Evolutionary conservation across 139 green algal species (phyloP).

Genomic region (Ostreobium quekettii): DNA sequence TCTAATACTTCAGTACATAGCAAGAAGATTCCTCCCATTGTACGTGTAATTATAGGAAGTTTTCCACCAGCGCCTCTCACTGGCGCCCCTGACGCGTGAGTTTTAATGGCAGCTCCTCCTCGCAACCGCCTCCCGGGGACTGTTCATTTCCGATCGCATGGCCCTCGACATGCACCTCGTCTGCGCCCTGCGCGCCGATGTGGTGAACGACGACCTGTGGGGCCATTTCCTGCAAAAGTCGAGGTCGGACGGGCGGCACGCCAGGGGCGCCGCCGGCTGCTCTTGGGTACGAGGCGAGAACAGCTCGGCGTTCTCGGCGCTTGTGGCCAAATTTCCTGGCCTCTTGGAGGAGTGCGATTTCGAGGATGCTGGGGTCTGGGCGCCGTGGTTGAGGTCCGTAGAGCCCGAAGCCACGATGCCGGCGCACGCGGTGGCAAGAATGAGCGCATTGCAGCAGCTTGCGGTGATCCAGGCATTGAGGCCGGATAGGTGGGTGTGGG

Average conservation of each 20-base stretch:
- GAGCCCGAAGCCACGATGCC: slow-evolving; percentile 9
- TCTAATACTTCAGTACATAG: no score
- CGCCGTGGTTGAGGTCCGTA: slow-evolving; percentile 32
- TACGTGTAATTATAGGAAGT: no score
- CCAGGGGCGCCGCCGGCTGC: slow-evolving; percentile 18
- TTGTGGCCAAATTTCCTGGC: slow-evolving; percentile 38
- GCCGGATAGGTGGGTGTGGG: slow-evolving; percentile 33
- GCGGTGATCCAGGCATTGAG: slow-evolving; percentile 50
- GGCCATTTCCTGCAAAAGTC: slow-evolving; percentile 40
- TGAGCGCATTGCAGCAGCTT: slow-evolving; percentile 40
- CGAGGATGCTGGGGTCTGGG: slow-evolving; percentile 38
- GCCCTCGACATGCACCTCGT: slow-evolving; percentile 65
- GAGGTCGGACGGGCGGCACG: background rate
- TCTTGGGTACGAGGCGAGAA: slow-evolving; percentile 41
- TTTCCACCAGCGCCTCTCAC: no score
- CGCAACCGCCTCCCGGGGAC: slow-evolving; percentile 41
- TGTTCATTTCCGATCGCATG: slow-evolving; percentile 70
- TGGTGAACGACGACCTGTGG: slow-evolving; percentile 46
- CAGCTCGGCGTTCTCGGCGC: slow-evolving; percentile 24
- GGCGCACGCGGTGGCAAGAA: background rate
- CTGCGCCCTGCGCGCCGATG: slow-evolving; percentile 29
- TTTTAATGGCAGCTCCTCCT: slow-evolving; percentile 39
- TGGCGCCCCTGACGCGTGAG: no score
- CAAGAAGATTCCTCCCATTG: no score
- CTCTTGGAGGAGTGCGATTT: slow-evolving; percentile 34